phyloP scores from a whole-genome alignment of 495 filamentous ascomycete species.

The Talaromyces ruber region DNA sequence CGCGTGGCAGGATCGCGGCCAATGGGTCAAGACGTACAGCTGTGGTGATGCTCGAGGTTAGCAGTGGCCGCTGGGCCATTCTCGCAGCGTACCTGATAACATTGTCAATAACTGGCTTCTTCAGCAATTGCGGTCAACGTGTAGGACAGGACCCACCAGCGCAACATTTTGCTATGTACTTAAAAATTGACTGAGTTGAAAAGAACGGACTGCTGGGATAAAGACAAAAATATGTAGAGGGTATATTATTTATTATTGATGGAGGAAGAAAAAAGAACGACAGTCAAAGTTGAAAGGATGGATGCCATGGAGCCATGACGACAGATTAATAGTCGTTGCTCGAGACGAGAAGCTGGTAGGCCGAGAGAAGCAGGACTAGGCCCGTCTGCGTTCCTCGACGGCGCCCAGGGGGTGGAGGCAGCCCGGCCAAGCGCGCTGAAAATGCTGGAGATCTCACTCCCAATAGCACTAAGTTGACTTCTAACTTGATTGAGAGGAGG shows the following conservation, averaged over 20 bases:
- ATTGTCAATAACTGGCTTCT: slow-evolving; percentile 1
- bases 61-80: slow-evolving; percentile 70
- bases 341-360: not conserved
- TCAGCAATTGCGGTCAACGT: slow-evolving; percentile 4
- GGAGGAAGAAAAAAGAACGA: slow-evolving; percentile 6
- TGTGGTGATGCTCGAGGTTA: slow-evolving; percentile 84
- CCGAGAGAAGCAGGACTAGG: not conserved
- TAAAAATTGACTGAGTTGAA: slow-evolving; percentile 1
- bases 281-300: not conserved
- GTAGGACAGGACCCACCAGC: slow-evolving; percentile 25
- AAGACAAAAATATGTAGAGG: not conserved
- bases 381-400: not conserved
- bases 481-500: not conserved
- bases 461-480: not conserved
- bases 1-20: not conserved
- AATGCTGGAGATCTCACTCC: not conserved
- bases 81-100: slow-evolving; percentile 74
- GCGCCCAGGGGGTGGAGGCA: not conserved
- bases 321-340: not conserved
- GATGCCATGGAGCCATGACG: not conserved
- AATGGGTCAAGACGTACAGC: slow-evolving; percentile 37
- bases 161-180: slow-evolving; percentile 27
- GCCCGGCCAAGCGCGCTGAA: not conserved
- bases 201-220: slow-evolving; percentile 1
- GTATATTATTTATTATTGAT: not conserved